These are phyloP conservation scores for Candida schatavii DNA, from an alignment of 805 yeast species.

Conservation along the genomic window DNA sequence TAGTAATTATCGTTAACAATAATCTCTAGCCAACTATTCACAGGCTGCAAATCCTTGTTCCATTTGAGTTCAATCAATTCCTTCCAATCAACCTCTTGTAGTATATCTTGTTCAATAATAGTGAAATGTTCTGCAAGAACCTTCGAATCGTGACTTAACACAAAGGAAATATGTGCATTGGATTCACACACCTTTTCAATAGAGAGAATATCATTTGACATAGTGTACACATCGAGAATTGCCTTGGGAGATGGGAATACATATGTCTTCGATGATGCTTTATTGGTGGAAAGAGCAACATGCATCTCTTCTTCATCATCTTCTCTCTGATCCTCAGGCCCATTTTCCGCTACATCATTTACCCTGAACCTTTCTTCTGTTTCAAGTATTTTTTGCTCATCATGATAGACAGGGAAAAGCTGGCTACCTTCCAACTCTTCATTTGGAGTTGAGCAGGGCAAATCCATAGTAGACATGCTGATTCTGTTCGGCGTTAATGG, in stretches of 20 bases:
- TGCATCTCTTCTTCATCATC: not conserved
- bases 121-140: constrained; percentile 80
- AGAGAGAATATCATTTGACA: constrained; percentile 26
- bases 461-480: constrained; percentile 5
- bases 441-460: constrained; percentile 1
- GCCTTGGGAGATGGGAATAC: constrained; percentile 24
- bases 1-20: constrained; percentile 53
- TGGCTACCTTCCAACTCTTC: not conserved
- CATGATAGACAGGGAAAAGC: too few relatives aligned
- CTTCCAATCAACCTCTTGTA: constrained; percentile 88
- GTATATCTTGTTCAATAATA: constrained; percentile 77
- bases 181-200: constrained; percentile 42
- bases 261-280: not conserved
- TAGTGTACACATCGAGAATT: constrained; percentile 33
- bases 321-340: not conserved
- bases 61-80: constrained; percentile 77
- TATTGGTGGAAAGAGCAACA: not conserved
- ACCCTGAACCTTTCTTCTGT: not conserved
- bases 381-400: too few relatives aligned
- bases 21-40: constrained; percentile 80
- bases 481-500: constrained; percentile 32
- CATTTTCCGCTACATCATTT: not conserved
- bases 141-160: constrained; percentile 66
- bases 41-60: constrained; percentile 63
- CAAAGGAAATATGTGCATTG: constrained; percentile 74